Conservation (phyloP, 805 yeast genomes). For the Saturnispora besseyi region DNA sequence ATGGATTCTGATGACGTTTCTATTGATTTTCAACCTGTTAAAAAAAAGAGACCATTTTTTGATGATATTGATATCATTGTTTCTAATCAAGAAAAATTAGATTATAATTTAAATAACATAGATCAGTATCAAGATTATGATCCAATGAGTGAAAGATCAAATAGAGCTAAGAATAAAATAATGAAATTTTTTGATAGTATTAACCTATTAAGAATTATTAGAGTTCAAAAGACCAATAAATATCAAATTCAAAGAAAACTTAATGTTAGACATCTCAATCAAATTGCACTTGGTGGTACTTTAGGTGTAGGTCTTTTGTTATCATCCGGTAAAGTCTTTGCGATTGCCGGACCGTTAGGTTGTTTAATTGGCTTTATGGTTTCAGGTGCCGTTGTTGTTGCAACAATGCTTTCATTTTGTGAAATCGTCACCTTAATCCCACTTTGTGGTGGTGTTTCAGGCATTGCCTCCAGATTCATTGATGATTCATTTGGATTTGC, state of each 20-base stretch:
- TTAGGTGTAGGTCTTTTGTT: constrained; percentile 68
- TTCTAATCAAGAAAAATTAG: constrained; percentile 24
- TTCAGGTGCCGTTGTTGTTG: constrained; percentile 56
- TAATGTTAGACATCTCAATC: constrained; percentile 59
- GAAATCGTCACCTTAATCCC: constrained; percentile 78
- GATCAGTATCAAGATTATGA: constrained; percentile 12
- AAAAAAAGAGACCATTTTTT: constrained; percentile 2
- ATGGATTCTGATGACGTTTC: constrained; percentile 22
- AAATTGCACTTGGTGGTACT: constrained; percentile 74
- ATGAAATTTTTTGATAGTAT: constrained; percentile 4
- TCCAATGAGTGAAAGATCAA: constrained; percentile 3
- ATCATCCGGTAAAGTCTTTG: constrained; percentile 63
- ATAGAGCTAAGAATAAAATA: not conserved
- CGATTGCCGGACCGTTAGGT: constrained; percentile 72
- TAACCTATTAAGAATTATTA: constrained; percentile 9
- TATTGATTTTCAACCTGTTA: constrained; percentile 20
- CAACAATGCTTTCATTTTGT: constrained; percentile 66
- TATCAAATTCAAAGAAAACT: constrained; percentile 46
- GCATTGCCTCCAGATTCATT: constrained; percentile 63
- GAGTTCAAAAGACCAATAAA: constrained; percentile 16
- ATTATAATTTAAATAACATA: constrained; percentile 21
- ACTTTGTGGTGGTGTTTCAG: constrained; percentile 70
- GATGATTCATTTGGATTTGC: constrained; percentile 74
- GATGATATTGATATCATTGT: constrained; percentile 23
- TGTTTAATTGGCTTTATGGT: constrained; percentile 57